These are phyloP conservation scores for Fusarium buharicum DNA, from an alignment of 2,329 filamentous ascomycete species.

Conservation along the genomic window DNA sequence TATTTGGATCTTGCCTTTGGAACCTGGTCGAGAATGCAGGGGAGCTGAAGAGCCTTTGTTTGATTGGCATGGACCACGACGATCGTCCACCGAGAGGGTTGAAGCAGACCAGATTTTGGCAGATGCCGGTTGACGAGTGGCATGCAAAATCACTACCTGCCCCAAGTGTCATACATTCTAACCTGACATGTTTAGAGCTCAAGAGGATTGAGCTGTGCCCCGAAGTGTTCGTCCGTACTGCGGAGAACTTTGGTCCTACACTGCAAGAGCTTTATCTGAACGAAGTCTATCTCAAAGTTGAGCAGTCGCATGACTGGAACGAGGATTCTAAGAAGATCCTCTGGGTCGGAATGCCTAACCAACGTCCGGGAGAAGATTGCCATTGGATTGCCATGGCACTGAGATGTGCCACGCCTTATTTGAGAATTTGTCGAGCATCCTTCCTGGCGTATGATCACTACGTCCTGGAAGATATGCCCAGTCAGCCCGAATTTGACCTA, in stretches of 20 bases:
- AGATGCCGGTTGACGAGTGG: constrained; percentile 54
- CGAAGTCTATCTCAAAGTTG: constrained; percentile 57
- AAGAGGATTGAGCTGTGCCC: constrained; percentile 55
- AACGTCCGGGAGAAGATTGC: constrained; percentile 50
- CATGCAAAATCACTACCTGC: constrained; percentile 52
- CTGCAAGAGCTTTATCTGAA: constrained; percentile 59
- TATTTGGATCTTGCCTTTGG: constrained; percentile 61
- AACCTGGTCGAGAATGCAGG: constrained; percentile 59
- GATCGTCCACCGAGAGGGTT: constrained; percentile 51
- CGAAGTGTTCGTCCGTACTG: constrained; percentile 49
- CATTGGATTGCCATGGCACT: constrained; percentile 57
- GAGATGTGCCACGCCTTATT: constrained; percentile 49
- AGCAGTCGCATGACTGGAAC: constrained; percentile 51
- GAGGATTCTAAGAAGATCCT: constrained; percentile 51
- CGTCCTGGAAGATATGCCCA: constrained; percentile 47
- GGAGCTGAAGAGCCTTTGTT: constrained; percentile 58
- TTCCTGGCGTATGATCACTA: constrained; percentile 58
- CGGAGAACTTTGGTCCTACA: constrained; percentile 51
- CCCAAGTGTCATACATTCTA: constrained; percentile 50
- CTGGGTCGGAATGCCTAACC: constrained; percentile 60
- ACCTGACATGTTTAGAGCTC: constrained; percentile 57
- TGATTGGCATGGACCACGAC: constrained; percentile 58
- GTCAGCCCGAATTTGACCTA: constrained; percentile 53
- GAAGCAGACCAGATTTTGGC: constrained; percentile 53
- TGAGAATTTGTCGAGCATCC: constrained; percentile 57